Evolutionary conservation across 805 yeast genomes (phyloP).

Genomic region (Spathaspora boniae): DNA sequence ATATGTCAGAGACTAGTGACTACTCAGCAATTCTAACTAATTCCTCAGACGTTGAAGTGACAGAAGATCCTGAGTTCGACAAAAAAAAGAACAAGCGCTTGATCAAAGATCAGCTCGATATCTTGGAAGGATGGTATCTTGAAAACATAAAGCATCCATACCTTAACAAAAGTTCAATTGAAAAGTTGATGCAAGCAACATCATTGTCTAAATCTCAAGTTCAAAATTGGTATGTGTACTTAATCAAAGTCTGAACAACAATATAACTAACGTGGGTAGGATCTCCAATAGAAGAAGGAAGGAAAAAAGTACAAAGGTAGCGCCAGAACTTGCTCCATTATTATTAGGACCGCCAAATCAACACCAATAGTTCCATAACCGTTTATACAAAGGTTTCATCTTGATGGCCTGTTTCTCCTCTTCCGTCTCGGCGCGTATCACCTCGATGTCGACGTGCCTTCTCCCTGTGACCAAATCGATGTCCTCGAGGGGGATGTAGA

Average conservation of each 20-base stretch:
- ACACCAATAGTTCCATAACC: slow-evolving; percentile 21
- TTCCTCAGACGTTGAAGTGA: neutral
- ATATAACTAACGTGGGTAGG: slow-evolving; percentile 18
- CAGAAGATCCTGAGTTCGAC: neutral
- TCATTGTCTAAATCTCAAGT: slow-evolving; percentile 73
- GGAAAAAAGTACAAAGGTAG: slow-evolving; percentile 5
- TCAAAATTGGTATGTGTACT: slow-evolving; percentile 13
- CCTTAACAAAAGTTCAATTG: slow-evolving; percentile 1
- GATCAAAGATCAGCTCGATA: slow-evolving; percentile 1
- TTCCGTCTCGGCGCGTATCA: slow-evolving; percentile 31
- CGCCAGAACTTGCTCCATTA: slow-evolving; percentile 2
- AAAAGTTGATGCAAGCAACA: slow-evolving; percentile 35
- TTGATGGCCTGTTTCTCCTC: slow-evolving; percentile 27
- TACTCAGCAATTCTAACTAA: neutral
- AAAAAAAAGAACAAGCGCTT: neutral
- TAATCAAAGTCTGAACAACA: neutral
- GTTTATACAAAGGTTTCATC: slow-evolving; percentile 18
- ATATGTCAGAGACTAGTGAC: neutral
- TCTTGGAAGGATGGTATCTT: slow-evolving; percentile 8
- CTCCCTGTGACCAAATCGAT: slow-evolving; percentile 38
- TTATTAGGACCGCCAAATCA: slow-evolving; percentile 1
- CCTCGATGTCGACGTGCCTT: slow-evolving; percentile 27
- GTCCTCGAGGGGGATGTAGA: slow-evolving; percentile 26
- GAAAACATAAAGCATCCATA: slow-evolving; percentile 6
- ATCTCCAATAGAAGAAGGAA: slow-evolving; percentile 57